Evolutionary conservation across 192 early-diverging fungal species (phyloP).

Genomic region (Phycomyces nitens): DNA sequence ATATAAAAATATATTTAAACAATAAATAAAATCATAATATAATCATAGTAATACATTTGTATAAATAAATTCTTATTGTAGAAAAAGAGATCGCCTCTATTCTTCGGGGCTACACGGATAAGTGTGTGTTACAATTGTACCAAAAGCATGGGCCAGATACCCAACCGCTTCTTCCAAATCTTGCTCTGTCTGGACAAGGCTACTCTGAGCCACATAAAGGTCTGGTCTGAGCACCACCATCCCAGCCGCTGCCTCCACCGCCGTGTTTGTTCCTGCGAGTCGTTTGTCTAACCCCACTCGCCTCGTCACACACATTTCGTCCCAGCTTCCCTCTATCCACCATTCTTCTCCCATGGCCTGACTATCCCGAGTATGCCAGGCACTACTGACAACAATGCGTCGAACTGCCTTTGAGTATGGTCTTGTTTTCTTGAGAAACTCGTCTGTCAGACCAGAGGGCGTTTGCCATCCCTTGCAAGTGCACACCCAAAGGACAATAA

Average conservation of each 20-base stretch:
- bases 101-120: background rate
- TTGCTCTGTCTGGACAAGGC: background rate
- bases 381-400: background rate
- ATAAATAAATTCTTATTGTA: too few species aligned
- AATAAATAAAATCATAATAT: too few species aligned
- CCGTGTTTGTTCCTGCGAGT: background rate
- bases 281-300: background rate
- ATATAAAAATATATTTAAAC: too few species aligned
- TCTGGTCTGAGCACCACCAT: conserved; percentile 28
- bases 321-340: background rate
- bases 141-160: background rate
- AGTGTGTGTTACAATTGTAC: background rate
- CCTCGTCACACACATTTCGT: background rate
- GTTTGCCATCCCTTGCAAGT: background rate
- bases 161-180: conserved; percentile 6
- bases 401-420: background rate
- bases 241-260: background rate
- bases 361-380: background rate
- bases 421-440: background rate
- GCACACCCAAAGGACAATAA: background rate
- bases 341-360: background rate
- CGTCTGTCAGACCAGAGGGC: background rate
- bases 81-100: too few species aligned
- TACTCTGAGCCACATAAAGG: conserved; percentile 18
- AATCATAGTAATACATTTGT: too few species aligned